A percentile compares a stretch with the other conserved stretches of the same genome.
Evolutionary conservation across 129 eudicot genomes (phyloP).

Genomic region (Lonicera japonica): DNA sequence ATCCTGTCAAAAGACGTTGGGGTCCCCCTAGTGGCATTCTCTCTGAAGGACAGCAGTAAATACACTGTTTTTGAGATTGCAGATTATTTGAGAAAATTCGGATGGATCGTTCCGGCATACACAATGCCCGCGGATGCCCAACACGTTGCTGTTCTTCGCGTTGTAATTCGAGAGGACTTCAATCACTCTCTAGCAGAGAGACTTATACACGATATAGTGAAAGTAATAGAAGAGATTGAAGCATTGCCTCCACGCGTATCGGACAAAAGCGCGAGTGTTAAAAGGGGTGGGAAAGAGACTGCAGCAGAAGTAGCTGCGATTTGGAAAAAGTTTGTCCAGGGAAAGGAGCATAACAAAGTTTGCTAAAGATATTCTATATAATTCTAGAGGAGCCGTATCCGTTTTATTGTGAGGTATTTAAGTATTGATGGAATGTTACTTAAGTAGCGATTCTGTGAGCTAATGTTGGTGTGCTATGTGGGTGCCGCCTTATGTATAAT

Average conservation of each 20-base stretch:
- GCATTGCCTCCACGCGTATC: slow-evolving; percentile 17
- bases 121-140: slow-evolving; percentile 70
- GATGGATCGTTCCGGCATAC: slow-evolving; percentile 75
- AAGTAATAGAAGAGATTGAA: slow-evolving; percentile 51
- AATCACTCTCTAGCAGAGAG: slow-evolving; percentile 58
- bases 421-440: no score
- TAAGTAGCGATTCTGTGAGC: no score
- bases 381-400: no score
- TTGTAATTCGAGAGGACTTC: slow-evolving; percentile 64
- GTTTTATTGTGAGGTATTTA: no score
- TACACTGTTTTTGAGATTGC: slow-evolving; percentile 51
- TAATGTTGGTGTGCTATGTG: no score
- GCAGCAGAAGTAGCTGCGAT: slow-evolving; percentile 33
- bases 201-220: slow-evolving; percentile 36
- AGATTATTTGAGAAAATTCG: slow-evolving; percentile 48
- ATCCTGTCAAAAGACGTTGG: slow-evolving; percentile 60
- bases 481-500: no score
- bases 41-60: slow-evolving; percentile 46
- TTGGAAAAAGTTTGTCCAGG: slow-evolving; percentile 41
- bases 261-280: slow-evolving; percentile 4
- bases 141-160: slow-evolving; percentile 49
- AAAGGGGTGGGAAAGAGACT: slow-evolving; percentile 15
- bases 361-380: no score
- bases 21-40: slow-evolving; percentile 58
- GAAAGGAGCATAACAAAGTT: slow-evolving; percentile 45